Base-by-base conservation (phyloP, 805 yeast genomes). In the Geotrichum ghanense region DNA sequence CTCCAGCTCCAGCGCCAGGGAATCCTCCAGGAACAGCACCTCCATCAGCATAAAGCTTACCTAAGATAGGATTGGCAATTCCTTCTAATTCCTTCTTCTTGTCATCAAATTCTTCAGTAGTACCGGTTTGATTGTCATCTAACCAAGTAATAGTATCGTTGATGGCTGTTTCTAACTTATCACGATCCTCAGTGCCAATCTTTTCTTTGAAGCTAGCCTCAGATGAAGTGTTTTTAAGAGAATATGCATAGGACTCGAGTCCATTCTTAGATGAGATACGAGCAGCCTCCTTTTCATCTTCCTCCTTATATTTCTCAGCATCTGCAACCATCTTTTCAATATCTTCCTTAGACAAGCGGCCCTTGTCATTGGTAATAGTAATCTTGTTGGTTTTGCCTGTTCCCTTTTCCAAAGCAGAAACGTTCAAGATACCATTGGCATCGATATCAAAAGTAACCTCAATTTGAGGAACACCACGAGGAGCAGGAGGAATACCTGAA, bases 391-490 rank as follows among this genome's bases (percentile, higher is more conserved):
- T 76, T 73, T 90, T 88, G 75, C 98, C 98, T 58, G 97, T 90
- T 54, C 96, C 89, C 76, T 90, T 90, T 79, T 90, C 98, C 66
- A 83, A 81, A 56, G 98, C 98, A 61, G 96, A 89, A 65, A 90
- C 98, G 84, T 90, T 92, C 72, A 90, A 80, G 79, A 90, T 92
- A 80, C 98, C 98, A 74, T 90, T 92, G 67, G 97, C 97, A 73
- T 92, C 98, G 67, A 92, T 90, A 73, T 90, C 95, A 73, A 90
- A 92, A 70, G 90, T 92, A 62, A 95, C 97, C 79, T 90, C 97
- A 68, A 90, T 82, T 69, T 87, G 96, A 71, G 98, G 97, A 73
- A 87, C 96, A 74, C 97, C 97, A 75, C 95, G 95, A 72, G 87
- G 85, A 75, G 92, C 79, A 69, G 97, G 97, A 69, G 98, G 97